phyloP scores from a whole-genome alignment of 1,284 basidiomycete species.

The Cryptococcus hybrid region DNA sequence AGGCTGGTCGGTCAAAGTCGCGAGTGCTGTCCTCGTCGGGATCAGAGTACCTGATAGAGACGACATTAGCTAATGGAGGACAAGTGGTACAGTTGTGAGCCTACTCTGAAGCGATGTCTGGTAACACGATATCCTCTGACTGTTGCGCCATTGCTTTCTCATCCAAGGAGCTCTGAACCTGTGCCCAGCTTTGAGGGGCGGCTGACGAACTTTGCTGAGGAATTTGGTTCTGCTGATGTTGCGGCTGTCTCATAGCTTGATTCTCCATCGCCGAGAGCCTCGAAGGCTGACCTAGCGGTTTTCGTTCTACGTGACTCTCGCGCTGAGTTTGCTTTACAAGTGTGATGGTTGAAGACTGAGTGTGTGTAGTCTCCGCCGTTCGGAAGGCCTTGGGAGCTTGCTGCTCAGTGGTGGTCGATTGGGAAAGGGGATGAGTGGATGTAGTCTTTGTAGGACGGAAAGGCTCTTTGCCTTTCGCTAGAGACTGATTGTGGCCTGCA shows the following conservation, averaged over 20 bases:
- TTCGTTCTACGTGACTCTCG: constrained; percentile 11
- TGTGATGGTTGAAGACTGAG: constrained; percentile 23
- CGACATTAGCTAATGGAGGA: not conserved
- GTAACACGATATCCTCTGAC: constrained; percentile 73
- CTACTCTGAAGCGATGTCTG: constrained; percentile 84
- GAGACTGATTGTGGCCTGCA: constrained; percentile 6
- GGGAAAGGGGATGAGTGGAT: not conserved
- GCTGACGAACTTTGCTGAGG: constrained; percentile 52
- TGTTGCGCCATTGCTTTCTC: constrained; percentile 52
- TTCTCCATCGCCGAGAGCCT: constrained; percentile 25
- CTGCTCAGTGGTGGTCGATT: constrained; percentile 7
- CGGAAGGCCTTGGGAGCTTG: constrained; percentile 13
- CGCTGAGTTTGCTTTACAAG: constrained; percentile 12
- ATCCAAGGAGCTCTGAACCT: constrained; percentile 49
- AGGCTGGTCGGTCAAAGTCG: constrained; percentile 61
- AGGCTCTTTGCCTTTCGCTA: constrained; percentile 23
- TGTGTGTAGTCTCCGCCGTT: constrained; percentile 10
- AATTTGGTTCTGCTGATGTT: constrained; percentile 54
- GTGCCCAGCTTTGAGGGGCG: constrained; percentile 43
- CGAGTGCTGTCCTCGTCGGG: constrained; percentile 73
- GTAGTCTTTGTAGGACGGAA: constrained; percentile 17
- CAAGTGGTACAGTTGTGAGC: constrained; percentile 5
- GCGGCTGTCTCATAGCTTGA: constrained; percentile 42
- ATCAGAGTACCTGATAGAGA: constrained; percentile 66
- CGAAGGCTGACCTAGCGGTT: constrained; percentile 38